Evolutionary conservation across 108 stramenopile genomes (phyloP).

Genomic region (Nitzschia sp.): DNA sequence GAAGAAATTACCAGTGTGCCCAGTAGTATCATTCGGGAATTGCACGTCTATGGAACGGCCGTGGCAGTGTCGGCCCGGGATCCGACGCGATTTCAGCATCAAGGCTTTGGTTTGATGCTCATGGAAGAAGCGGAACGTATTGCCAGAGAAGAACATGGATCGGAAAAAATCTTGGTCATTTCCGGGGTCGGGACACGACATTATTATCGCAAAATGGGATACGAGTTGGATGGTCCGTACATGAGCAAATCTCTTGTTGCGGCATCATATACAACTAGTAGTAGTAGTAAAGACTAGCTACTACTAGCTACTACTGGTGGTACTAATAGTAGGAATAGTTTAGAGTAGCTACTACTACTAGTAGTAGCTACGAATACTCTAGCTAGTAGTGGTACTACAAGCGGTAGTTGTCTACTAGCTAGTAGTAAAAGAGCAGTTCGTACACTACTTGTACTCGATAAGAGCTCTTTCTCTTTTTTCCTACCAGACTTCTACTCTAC

Average conservation of each 20-base stretch:
- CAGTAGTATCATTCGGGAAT: conserved; percentile 87
- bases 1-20: conserved; percentile 54
- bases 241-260: conserved; percentile 83
- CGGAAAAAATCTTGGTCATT: conserved; percentile 91
- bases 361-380: no score
- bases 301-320: no score
- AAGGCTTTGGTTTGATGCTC: conserved; percentile 91
- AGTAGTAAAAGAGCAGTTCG: no score
- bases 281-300: background rate
- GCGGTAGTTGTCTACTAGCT: no score
- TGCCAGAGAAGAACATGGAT: conserved; percentile 89
- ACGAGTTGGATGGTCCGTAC: conserved; percentile 88
- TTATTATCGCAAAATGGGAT: conserved; percentile 96
- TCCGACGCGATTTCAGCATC: conserved; percentile 94
- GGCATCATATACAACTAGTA: no score
- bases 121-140: conserved; percentile 97
- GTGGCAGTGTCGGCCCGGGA: conserved; percentile 87
- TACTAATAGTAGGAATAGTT: no score
- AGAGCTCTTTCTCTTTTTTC: no score
- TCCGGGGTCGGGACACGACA: conserved; percentile 95
- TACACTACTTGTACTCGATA: no score
- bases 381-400: no score
- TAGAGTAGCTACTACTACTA: no score
- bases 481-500: no score
- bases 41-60: conserved; percentile 97